These are phyloP conservation scores for Cantharellus cinnabarinus DNA, from an alignment of 768 basidiomycete genomes.

Conservation along the genomic window DNA sequence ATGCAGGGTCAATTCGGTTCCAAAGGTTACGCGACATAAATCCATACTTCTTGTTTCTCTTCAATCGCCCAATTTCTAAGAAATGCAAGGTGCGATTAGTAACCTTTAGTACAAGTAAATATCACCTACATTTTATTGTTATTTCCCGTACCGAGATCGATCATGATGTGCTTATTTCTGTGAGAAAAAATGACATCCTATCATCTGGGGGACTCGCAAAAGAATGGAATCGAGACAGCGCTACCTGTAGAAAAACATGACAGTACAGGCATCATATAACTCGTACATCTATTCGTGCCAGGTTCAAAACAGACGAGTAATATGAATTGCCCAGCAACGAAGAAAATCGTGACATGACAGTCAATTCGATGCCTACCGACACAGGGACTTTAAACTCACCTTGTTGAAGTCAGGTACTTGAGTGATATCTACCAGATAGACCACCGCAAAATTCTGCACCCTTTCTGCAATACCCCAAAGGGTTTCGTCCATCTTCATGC, in stretches of 20 bases:
- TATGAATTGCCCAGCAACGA: not conserved
- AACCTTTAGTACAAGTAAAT: not conserved
- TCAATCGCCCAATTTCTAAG: slow-evolving; percentile 95
- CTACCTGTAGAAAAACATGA: slow-evolving; percentile 97
- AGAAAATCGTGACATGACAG: not conserved
- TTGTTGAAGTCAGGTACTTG: slow-evolving; percentile 98
- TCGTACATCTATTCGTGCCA: slow-evolving; percentile 70
- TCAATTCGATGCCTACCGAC: not conserved
- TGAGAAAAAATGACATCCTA: not conserved
- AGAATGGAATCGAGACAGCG: not conserved
- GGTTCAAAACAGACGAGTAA: not conserved
- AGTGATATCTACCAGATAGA: slow-evolving; percentile 88
- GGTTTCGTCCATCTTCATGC: slow-evolving; percentile 99
- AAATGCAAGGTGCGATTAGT: not conserved
- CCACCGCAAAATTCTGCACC: slow-evolving; percentile 96
- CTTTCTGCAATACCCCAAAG: slow-evolving; percentile 82
- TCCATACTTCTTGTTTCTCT: slow-evolving; percentile 82
- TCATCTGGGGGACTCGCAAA: not conserved
- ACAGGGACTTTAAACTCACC: slow-evolving; percentile 23
- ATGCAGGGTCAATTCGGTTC: not conserved
- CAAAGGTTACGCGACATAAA: not conserved
- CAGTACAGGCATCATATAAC: slow-evolving; percentile 88
- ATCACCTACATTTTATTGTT: slow-evolving; percentile 88
- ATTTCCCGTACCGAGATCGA: slow-evolving; percentile 97
- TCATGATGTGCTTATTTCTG: slow-evolving; percentile 99